Conservation (phyloP, 139 green algal genomes). For the Ettlia oleoabundans region DNA sequence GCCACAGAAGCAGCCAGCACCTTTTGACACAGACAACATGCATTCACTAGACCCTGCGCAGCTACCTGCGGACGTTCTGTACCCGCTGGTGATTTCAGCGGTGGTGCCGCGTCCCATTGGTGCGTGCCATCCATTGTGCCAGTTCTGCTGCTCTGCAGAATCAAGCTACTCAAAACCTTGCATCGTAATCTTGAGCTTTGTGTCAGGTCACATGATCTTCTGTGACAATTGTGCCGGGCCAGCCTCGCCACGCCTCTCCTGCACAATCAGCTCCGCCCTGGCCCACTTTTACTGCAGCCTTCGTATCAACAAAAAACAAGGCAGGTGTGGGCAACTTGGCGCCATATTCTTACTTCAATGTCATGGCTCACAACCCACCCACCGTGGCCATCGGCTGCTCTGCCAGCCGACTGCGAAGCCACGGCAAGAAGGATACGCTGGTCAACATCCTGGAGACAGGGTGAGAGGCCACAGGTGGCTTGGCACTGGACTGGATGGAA, state of each 20-base stretch:
- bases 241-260: too few relatives aligned
- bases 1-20: constrained; percentile 15
- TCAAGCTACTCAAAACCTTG: too few relatives aligned
- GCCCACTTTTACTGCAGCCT: too few relatives aligned
- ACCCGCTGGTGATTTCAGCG: constrained; percentile 84
- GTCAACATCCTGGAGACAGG: constrained; percentile 89
- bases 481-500: too few relatives aligned
- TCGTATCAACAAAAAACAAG: constrained; percentile 72
- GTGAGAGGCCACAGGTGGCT: constrained; percentile 38
- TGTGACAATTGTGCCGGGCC: too few relatives aligned
- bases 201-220: too few relatives aligned
- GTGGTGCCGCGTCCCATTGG: constrained; percentile 86
- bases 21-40: constrained; percentile 8
- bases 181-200: too few relatives aligned
- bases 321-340: constrained; percentile 69
- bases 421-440: constrained; percentile 87
- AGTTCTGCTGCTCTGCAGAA: too few relatives aligned
- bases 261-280: too few relatives aligned
- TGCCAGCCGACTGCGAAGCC: constrained; percentile 35
- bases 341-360: constrained; percentile 92
- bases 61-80: constrained; percentile 21
- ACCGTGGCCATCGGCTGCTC: constrained; percentile 70
- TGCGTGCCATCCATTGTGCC: too few relatives aligned
- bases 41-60: constrained; percentile 19
- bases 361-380: constrained; percentile 82